Conservation (phyloP, 495 filamentous ascomycete genomes). For the Lasiosphaeria hispida region DNA sequence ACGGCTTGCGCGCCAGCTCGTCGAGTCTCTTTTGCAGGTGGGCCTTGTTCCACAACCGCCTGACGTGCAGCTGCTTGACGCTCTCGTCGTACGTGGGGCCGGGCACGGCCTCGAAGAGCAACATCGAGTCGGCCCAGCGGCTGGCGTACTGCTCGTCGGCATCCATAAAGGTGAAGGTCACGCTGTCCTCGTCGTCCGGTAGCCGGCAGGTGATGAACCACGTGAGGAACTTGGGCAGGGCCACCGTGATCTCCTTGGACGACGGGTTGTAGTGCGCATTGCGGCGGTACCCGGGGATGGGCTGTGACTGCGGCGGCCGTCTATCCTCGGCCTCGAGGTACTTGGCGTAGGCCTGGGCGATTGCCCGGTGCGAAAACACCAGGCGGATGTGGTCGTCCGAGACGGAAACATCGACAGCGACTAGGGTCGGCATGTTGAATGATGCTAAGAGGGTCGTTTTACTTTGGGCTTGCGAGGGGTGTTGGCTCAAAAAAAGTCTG, state of each 20-base stretch:
- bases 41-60: constrained; percentile 29
- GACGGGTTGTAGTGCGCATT: constrained; percentile 17
- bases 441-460: not conserved
- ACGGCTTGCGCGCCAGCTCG: constrained; percentile 10
- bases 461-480: not conserved
- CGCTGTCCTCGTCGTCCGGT: constrained; percentile 34
- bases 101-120: constrained; percentile 27
- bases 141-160: constrained; percentile 17
- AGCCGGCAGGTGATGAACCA: constrained; percentile 39
- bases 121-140: constrained; percentile 27
- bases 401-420: constrained; percentile 33
- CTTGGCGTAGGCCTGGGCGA: constrained; percentile 28
- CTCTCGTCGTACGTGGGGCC: constrained; percentile 10
- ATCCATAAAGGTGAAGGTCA: constrained; percentile 30
- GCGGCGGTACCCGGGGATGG: constrained; percentile 23
- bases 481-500: not conserved
- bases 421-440: constrained; percentile 30
- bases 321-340: constrained; percentile 28
- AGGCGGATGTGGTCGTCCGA: constrained; percentile 28
- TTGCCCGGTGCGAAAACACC: constrained; percentile 32
- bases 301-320: constrained; percentile 13
- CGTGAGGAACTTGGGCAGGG: constrained; percentile 29
- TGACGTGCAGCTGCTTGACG: constrained; percentile 29
- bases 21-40: constrained; percentile 23
- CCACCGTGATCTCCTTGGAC: constrained; percentile 28